Conservation (phyloP, 176 grass and related monocot species). For the Chrysopogon serrulatus region DNA sequence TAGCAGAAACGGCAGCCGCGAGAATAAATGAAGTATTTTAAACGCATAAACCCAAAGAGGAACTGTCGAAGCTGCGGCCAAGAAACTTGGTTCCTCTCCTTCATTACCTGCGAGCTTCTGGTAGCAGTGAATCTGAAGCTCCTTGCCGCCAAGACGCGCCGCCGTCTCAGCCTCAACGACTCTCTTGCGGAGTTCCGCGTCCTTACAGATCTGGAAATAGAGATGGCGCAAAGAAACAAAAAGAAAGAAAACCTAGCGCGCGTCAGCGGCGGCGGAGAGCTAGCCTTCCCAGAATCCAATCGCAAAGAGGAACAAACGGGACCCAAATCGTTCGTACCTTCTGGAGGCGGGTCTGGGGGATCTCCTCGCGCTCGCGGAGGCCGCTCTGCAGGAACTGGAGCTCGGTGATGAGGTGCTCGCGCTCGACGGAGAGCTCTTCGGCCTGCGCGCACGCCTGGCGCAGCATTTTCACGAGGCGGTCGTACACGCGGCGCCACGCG, state of each 20-base stretch:
- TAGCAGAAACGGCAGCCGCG: neutral
- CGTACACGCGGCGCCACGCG: conserved; percentile 28
- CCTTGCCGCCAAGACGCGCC: conserved; percentile 25
- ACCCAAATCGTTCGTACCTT: neutral
- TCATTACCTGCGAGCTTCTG: conserved; percentile 21
- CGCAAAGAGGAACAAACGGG: neutral
- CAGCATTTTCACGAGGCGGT: conserved; percentile 28
- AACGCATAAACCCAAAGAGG: too few species aligned
- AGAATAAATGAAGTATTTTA: neutral
- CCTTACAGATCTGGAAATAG: conserved; percentile 22
- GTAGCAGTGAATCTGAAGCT: conserved; percentile 7
- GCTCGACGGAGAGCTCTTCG: conserved; percentile 26
- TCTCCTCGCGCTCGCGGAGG: neutral
- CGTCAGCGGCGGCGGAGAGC: neutral
- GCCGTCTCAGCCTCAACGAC: conserved; percentile 10
- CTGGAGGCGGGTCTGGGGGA: neutral
- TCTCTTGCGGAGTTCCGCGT: neutral
- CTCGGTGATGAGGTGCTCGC: conserved; percentile 21
- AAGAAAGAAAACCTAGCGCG: neutral
- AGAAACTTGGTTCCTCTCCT: neutral
- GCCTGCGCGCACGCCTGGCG: conserved; percentile 30
- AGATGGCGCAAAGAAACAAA: neutral
- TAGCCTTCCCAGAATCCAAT: neutral
- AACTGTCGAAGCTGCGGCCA: neutral
- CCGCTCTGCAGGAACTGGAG: conserved; percentile 27